Percentiles rank a stretch among this genome's conserved stretches.
Conservation (phyloP, 2,329 filamentous ascomycete genomes). For the Aspergillus flavus region DNA sequence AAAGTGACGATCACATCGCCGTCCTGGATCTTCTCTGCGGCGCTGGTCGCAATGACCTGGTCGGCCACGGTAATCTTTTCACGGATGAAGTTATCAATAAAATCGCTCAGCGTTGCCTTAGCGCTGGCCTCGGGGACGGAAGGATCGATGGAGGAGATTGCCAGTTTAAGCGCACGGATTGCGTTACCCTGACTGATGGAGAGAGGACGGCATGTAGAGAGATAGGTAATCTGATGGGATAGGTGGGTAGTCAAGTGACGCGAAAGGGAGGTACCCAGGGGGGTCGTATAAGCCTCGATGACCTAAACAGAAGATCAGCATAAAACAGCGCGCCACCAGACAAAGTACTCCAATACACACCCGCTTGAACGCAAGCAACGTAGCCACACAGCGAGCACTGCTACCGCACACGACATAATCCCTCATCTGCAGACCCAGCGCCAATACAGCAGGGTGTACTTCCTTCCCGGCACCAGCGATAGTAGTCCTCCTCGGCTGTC, state of each 20-base stretch:
- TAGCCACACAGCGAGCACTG: slow-evolving; percentile 83
- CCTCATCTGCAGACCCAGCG: slow-evolving; percentile 86
- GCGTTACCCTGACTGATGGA: slow-evolving; percentile 97
- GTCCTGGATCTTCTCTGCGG: slow-evolving; percentile 72
- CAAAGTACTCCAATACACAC: slow-evolving; percentile 49
- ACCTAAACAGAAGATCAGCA: slow-evolving; percentile 58
- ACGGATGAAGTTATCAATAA: slow-evolving; percentile 86
- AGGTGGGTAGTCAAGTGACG: slow-evolving; percentile 91
- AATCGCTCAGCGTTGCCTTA: slow-evolving; percentile 74
- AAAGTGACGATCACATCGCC: slow-evolving; percentile 86
- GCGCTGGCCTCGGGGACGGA: slow-evolving; percentile 79
- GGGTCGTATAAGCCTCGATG: slow-evolving; percentile 89
- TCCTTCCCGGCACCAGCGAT: slow-evolving; percentile 66
- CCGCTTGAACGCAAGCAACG: slow-evolving; percentile 84
- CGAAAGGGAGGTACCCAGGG: slow-evolving; percentile 78
- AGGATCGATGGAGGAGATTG: slow-evolving; percentile 87
- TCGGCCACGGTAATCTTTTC: slow-evolving; percentile 88
- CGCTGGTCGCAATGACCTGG: slow-evolving; percentile 78
- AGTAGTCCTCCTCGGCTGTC: slow-evolving; percentile 69
- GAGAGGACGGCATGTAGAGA: slow-evolving; percentile 91
- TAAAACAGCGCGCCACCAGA: background rate
- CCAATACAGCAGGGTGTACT: slow-evolving; percentile 83
- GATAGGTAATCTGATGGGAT: slow-evolving; percentile 92
- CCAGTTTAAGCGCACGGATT: slow-evolving; percentile 89
- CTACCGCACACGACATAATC: slow-evolving; percentile 87